Evolutionary conservation across 805 yeast genomes (phyloP).

Genomic region (Candida dendrica): DNA sequence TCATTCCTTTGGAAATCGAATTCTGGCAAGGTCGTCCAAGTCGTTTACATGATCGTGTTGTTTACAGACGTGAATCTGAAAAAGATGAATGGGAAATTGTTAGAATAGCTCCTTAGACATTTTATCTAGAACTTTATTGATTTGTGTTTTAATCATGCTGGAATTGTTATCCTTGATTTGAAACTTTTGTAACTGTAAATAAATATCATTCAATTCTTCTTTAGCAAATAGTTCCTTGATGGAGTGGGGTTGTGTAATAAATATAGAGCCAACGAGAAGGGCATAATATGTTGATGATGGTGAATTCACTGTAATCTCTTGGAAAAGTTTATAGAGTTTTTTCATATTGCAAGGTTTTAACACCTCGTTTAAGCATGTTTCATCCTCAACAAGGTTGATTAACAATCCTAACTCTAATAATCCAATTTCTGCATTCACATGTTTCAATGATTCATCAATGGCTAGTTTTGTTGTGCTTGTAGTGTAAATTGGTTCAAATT

Average conservation of each 20-base stretch:
- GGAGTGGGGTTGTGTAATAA: not conserved
- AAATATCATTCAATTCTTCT: slow-evolving; percentile 9
- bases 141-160: slow-evolving; percentile 4
- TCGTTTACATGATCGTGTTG: slow-evolving; percentile 84
- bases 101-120: slow-evolving; percentile 62
- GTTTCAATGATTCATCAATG: not conserved
- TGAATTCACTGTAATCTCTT: not conserved
- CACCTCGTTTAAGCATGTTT: slow-evolving; percentile 1
- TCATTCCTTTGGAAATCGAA: slow-evolving; percentile 85
- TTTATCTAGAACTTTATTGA: slow-evolving; percentile 6
- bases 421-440: slow-evolving; percentile 7
- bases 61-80: slow-evolving; percentile 51
- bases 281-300: slow-evolving; percentile 11
- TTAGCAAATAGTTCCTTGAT: slow-evolving; percentile 7
- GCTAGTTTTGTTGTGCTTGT: not conserved
- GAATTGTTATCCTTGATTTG: slow-evolving; percentile 6
- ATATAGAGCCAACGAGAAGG: slow-evolving; percentile 11
- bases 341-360: not conserved
- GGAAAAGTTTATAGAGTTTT: slow-evolving; percentile 7
- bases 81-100: slow-evolving; percentile 52
- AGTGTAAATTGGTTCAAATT: slow-evolving; percentile 1
- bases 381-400: slow-evolving; percentile 13
- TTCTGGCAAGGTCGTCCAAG: slow-evolving; percentile 96
- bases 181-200: slow-evolving; percentile 11
- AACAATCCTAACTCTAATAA: slow-evolving; percentile 16